These are phyloP conservation scores for Dictyostelium discoideum DNA, from an alignment of 78 protist genomes.

Conservation along the genomic window dicty_2.7 NC_007089.4:3356501-3357000, in stretches of 20 bases:
- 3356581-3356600: not conserved
- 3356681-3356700: not conserved
- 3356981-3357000: not conserved
- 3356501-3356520: not conserved
- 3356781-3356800: too few relatives aligned
- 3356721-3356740: not conserved
- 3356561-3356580: not conserved
- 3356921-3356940: not conserved
- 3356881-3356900: too few relatives aligned
- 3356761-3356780: too few relatives aligned
- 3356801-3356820: too few relatives aligned
- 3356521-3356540: too few relatives aligned
- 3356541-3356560: not conserved
- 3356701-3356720: not conserved
- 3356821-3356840: too few relatives aligned
- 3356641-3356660: too few relatives aligned
- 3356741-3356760: too few relatives aligned
- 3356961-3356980: conserved; percentile 10
- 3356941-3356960: not conserved
- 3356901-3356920: not conserved
- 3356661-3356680: too few relatives aligned
- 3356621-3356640: not conserved
- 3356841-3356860: too few relatives aligned
- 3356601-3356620: not conserved
- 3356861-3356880: too few relatives aligned